phyloP scores from a whole-genome alignment of 257 asterid genomes.

The Capsicum pubescens region DNA sequence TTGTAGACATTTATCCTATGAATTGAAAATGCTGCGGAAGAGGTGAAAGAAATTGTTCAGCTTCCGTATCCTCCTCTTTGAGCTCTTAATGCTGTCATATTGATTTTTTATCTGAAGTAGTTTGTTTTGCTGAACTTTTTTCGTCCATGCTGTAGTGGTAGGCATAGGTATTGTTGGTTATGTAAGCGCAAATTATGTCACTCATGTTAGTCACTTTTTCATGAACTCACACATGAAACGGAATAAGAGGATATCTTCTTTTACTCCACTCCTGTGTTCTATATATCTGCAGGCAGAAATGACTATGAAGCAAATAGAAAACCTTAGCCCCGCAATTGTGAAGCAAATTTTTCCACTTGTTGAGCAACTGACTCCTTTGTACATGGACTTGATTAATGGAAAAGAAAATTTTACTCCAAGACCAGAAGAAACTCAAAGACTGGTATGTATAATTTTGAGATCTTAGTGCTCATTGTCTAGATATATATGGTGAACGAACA shows the following conservation, averaged over 20 bases:
- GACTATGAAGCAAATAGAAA: slow-evolving; percentile 88
- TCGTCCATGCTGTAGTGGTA: not conserved
- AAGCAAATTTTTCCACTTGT: slow-evolving; percentile 93
- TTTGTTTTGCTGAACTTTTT: slow-evolving; percentile 6
- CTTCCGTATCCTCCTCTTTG: not conserved
- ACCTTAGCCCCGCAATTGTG: slow-evolving; percentile 86
- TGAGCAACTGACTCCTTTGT: slow-evolving; percentile 96
- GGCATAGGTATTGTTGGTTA: not conserved
- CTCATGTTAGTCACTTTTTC: not conserved
- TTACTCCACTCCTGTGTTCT: slow-evolving; percentile 20
- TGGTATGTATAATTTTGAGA: slow-evolving; percentile 54
- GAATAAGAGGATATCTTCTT: not conserved
- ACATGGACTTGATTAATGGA: slow-evolving; percentile 90
- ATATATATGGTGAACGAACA: not conserved
- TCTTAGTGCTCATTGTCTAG: slow-evolving; percentile 18
- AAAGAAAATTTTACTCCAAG: slow-evolving; percentile 83
- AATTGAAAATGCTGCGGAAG: not conserved
- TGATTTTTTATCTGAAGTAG: not conserved
- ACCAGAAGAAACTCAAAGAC: slow-evolving; percentile 89
- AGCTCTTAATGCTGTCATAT: not conserved
- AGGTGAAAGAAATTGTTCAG: not conserved
- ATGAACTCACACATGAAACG: not conserved
- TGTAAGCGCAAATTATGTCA: not conserved
- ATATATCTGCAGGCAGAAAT: slow-evolving; percentile 75
- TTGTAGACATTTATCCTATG: not conserved